Base-by-base conservation (phyloP, 2,329 filamentous ascomycete genomes). In the Remersonia thermophila region DNA sequence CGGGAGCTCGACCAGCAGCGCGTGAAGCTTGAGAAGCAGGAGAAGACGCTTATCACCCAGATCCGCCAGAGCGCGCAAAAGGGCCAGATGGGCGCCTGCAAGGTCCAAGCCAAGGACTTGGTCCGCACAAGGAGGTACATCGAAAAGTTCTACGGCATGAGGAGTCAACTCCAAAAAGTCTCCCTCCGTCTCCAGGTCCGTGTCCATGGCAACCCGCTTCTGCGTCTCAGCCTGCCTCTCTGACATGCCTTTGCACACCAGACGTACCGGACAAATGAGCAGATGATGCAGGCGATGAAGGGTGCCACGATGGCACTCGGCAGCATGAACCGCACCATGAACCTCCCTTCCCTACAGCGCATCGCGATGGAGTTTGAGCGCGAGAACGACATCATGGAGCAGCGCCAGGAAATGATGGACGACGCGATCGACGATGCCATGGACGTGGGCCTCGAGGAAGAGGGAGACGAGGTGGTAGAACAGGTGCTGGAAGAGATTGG, bases 201-300 rank as follows among this genome's bases (percentile, higher is more conserved):
- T 44, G 11, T 16, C n/a, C n/a, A 11, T 29, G 10, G 27, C 10
- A 3, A 2, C 18, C 15, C 27, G 12, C 8, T 10, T 36, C 27
- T 4, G 17, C 27, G 16, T 15, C 20, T 23, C 20, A 9, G 9
- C 5, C 10, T 12, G 8, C 8, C 7, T 12, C 14, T 3, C 30
- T 37, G 27, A 41, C 33, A 13, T 26, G 20, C 3, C 3, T 29
- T 32, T 9, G 20, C 20, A 8, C 12, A 16, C 8, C 51, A 94
- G 84, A 98, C 91, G 33, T 89, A 96, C 46, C 79, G 91, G 46
- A 95, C 87, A 48, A 98, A 98, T 60, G 91, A 98, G 59, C 89
- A 96, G 61, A 98, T 98, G 91, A 95, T 95, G 87, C 85, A 94
- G 60, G 91, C 87, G 7, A 96, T 98, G 91, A 98, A 95, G 61